Percentiles rank a stretch among this genome's conserved stretches.
Evolutionary conservation across 805 yeast species (phyloP).

Genomic region (Wickerhamiella dianesei): DNA sequence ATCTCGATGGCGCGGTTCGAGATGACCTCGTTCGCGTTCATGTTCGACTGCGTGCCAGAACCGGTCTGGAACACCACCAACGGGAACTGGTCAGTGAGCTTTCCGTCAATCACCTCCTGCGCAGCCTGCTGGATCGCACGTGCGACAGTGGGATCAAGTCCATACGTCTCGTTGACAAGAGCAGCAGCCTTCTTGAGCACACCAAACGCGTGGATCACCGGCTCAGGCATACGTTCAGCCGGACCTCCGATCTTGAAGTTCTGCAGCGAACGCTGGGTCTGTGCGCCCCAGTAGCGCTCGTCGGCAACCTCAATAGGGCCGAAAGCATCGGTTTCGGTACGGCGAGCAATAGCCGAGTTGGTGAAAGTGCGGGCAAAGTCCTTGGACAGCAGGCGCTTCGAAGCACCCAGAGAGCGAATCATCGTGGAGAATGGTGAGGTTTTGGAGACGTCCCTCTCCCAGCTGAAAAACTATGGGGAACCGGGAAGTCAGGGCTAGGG

Average conservation of each 20-base stretch:
- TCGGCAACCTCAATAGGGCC: slow-evolving; percentile 89
- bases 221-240: slow-evolving; percentile 81
- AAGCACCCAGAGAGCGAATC: neutral
- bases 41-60: slow-evolving; percentile 95
- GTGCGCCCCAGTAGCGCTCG: slow-evolving; percentile 94
- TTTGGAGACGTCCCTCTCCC: neutral
- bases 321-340: slow-evolving; percentile 90
- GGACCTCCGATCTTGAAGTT: slow-evolving; percentile 95
- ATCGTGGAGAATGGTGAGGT: neutral
- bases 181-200: slow-evolving; percentile 90
- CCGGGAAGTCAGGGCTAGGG: neutral
- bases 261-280: slow-evolving; percentile 76
- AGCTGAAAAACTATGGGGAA: neutral
- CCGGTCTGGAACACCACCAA: slow-evolving; percentile 98
- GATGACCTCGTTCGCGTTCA: slow-evolving; percentile 98
- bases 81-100: slow-evolving; percentile 88
- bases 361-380: slow-evolving; percentile 7
- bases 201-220: slow-evolving; percentile 86
- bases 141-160: slow-evolving; percentile 76
- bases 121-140: slow-evolving; percentile 86
- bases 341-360: slow-evolving; percentile 22
- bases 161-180: slow-evolving; percentile 69
- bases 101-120: slow-evolving; percentile 86
- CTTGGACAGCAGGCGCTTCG: neutral
- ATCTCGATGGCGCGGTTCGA: slow-evolving; percentile 96